A percentile compares a stretch with the other conserved stretches of the same genome.
Evolutionary conservation across 768 basidiomycete genomes (phyloP).

Genomic region (Hypholoma sublateritium): DNA sequence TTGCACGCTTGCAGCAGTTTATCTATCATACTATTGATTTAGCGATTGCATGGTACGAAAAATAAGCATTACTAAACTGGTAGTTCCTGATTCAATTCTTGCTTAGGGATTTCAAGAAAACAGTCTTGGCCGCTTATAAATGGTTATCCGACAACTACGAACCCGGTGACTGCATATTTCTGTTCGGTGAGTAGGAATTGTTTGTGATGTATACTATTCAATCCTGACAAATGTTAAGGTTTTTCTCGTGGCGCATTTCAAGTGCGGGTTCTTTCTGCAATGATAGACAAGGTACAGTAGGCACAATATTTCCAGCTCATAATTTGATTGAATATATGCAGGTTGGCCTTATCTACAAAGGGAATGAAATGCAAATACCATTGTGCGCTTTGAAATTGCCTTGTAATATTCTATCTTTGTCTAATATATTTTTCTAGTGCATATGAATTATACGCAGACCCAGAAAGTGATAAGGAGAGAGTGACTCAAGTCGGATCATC

Average conservation of each 20-base stretch:
- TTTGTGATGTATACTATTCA: background rate
- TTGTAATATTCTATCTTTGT: background rate
- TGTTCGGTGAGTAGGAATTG: slow-evolving; percentile 23
- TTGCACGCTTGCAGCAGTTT: slow-evolving; percentile 11
- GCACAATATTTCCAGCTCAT: too few relatives aligned
- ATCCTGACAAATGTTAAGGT: slow-evolving; percentile 23
- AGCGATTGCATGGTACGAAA: slow-evolving; percentile 19
- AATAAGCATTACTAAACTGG: background rate
- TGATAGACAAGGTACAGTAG: slow-evolving; percentile 37
- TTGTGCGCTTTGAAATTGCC: background rate
- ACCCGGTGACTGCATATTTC: slow-evolving; percentile 23
- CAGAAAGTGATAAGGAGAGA: background rate
- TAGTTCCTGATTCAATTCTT: background rate
- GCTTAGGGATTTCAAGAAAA: slow-evolving; percentile 28
- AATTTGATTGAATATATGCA: slow-evolving; percentile 6
- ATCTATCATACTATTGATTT: slow-evolving; percentile 11
- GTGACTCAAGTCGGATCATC: background rate
- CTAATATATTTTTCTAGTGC: background rate
- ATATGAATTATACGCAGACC: background rate
- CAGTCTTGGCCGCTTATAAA: slow-evolving; percentile 23
- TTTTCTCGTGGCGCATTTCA: slow-evolving; percentile 52
- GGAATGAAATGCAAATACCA: slow-evolving; percentile 35
- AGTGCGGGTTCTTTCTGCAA: slow-evolving; percentile 15
- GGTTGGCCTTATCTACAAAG: slow-evolving; percentile 41
- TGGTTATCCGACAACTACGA: slow-evolving; percentile 29